These are phyloP conservation scores for Pinguiococcus pyrenoidosus DNA, from an alignment of 108 stramenopile species.

Conservation along the genomic window DNA sequence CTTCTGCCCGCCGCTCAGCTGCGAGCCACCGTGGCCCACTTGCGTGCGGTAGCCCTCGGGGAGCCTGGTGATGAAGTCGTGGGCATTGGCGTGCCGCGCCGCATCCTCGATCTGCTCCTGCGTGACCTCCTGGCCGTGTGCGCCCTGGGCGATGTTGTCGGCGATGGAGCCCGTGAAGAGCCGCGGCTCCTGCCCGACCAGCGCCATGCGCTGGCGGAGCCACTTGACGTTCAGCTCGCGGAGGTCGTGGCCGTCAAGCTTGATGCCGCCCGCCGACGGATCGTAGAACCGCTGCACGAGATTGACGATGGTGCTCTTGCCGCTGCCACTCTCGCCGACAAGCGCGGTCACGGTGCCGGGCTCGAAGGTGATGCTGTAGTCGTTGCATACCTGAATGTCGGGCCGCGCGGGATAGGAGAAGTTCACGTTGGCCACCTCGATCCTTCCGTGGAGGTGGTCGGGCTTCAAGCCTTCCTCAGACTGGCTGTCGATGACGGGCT, in stretches of 20 bases:
- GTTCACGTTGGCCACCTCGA: too few species aligned
- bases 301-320: constrained; percentile 70
- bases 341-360: constrained; percentile 74
- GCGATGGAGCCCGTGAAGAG: constrained; percentile 73
- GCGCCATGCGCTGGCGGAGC: constrained; percentile 59
- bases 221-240: constrained; percentile 56
- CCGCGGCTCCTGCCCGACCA: constrained; percentile 78
- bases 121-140: constrained; percentile 32
- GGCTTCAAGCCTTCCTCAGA: not conserved
- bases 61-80: constrained; percentile 51
- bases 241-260: constrained; percentile 70
- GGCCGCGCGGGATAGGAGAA: constrained; percentile 87
- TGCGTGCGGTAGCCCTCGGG: constrained; percentile 41
- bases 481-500: constrained; percentile 19
- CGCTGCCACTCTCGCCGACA: constrained; percentile 70
- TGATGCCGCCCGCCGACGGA: constrained; percentile 47
- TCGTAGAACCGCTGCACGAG: constrained; percentile 89
- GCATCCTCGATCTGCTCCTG: constrained; percentile 60
- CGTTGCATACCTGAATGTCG: constrained; percentile 42
- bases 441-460: too few species aligned
- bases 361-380: constrained; percentile 43
- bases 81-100: constrained; percentile 69
- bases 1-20: constrained; percentile 44
- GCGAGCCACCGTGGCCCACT: constrained; percentile 30
- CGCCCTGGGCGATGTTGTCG: constrained; percentile 77